phyloP scores from a whole-genome alignment of 306 rosid genomes.

The Malus sylvestris region DNA sequence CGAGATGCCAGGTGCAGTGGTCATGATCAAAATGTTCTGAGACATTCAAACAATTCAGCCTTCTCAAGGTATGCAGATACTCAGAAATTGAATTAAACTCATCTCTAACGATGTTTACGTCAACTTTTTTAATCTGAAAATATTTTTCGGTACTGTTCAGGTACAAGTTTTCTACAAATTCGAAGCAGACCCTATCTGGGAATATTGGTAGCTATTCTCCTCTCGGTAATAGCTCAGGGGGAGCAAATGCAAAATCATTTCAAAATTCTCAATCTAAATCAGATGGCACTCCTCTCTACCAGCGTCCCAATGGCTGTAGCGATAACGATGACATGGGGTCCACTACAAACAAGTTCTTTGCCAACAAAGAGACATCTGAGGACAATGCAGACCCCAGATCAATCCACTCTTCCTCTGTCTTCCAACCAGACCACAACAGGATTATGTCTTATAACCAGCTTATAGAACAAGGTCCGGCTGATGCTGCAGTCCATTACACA shows the following conservation, averaged over 20 bases:
- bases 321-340: constrained; percentile 42
- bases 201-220: constrained; percentile 45
- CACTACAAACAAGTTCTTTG: constrained; percentile 14
- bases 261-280: constrained; percentile 35
- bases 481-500: not conserved
- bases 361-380: not conserved
- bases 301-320: constrained; percentile 42
- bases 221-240: constrained; percentile 34
- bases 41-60: constrained; percentile 51
- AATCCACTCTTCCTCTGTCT: not conserved
- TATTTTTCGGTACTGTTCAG: constrained; percentile 30
- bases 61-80: constrained; percentile 45
- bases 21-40: constrained; percentile 42
- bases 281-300: constrained; percentile 37
- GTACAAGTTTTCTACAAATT: constrained; percentile 40
- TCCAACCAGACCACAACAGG: not conserved
- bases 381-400: not conserved
- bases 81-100: not conserved
- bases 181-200: constrained; percentile 42
- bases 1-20: constrained; percentile 29
- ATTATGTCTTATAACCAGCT: not conserved
- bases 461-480: not conserved
- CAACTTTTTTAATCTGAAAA: not conserved
- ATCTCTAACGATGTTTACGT: not conserved
- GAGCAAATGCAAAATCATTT: constrained; percentile 25